Base-by-base conservation (phyloP, 1,284 basidiomycete species). In the Anthracocystis setariae region DNA sequence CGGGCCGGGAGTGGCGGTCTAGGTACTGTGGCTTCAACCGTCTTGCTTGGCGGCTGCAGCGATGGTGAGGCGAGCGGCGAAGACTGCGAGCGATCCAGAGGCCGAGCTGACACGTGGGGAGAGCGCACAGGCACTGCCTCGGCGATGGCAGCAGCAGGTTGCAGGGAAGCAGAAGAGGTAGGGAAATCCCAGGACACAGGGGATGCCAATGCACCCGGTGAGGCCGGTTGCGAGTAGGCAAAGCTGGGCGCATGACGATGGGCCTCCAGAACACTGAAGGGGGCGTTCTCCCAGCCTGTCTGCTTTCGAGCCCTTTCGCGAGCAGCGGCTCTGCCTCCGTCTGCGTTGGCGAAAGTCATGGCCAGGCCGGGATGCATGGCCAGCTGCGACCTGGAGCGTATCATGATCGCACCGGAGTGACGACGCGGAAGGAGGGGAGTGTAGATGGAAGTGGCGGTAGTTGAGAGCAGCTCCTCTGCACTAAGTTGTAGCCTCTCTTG, bases 241-340 rank as follows among this genome's bases (percentile, higher is more conserved):
- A 50, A 53, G 52, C 50, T 53, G 12, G 53, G 52, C 8, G 55
- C 60, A 32, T 60, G 64, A 20, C 66, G 44, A 52, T 61, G 59
- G 21, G 70, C 73, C 43, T 77, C 75, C 20, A 77, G 74, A 15
- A 70, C 73, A 29, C 75, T 77, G 60, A 77, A 77, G 2, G 75
- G 75, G 1, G 75, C 75, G 24, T 77, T 77, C 27, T 74, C 73
- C 56, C 61, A 69, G 35, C 56, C 61, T 0, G 59, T 71, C 47
- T 65, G 59, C 59, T 74, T 66, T 15, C 70, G 33, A 9, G 74
- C 76, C 4, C 71, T 52, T 40, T 67, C 74, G 24, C 76, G 68
- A n/a, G 76, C 76, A n/a, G 74, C 74, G 7, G 69, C 74, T 50
- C 74, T 50, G 17, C 73, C 78, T 20, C 65, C 74, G n/a, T 59